Evolutionary conservation across 306 rosid species (phyloP), one percentile per base, ranked within the genome.

Genomic region (Oxytropis ochrocephala): DNA sequence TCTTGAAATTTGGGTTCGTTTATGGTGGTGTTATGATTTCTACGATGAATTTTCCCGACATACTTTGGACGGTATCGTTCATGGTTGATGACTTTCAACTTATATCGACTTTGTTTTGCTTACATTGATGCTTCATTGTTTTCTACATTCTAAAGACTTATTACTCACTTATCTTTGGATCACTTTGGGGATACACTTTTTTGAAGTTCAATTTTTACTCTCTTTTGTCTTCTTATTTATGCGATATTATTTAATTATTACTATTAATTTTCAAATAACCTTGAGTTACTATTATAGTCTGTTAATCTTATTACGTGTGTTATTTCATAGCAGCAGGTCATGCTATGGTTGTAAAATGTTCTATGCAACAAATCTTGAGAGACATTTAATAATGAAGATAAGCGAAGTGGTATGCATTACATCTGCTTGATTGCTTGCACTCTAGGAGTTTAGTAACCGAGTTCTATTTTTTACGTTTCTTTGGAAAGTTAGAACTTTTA

Each of bases 1-100:
- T 75, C 99, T 95, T 70, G 99, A 95, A 92, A n/a, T n/a, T 80
- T 95, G 85, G 99, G 99, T 81, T 95, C 99, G 47, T 95, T 95
- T 83, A 81, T 91, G 83, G 99, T 70, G 99, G 99, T 66, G 96
- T 91, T 53, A 95, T 95, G 99, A 75, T 95, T 72, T 91, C 99
- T 61, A 95, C 97, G 56, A 90, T 97, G 99, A 91, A 62, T 89
- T 91, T 63, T 96, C 86, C 19, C 97, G 91, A 77, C 99, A 95
- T 89, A 95, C 97, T 77, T 78, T 86, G 74, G 99, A 89, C 78
- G 99, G 99, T 95, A 85, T 67, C 59, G 30, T 43, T 78, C 66
- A 36, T 33, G 38, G 12, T 62, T 68, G 57, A 11, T 62, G 66
- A 36, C 73, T 55, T 59, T 43, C n/a, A 13, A 41, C 36, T 29